Base-by-base conservation (phyloP, 2,329 filamentous ascomycete species). In the Aspergillus spinulosporus region DNA sequence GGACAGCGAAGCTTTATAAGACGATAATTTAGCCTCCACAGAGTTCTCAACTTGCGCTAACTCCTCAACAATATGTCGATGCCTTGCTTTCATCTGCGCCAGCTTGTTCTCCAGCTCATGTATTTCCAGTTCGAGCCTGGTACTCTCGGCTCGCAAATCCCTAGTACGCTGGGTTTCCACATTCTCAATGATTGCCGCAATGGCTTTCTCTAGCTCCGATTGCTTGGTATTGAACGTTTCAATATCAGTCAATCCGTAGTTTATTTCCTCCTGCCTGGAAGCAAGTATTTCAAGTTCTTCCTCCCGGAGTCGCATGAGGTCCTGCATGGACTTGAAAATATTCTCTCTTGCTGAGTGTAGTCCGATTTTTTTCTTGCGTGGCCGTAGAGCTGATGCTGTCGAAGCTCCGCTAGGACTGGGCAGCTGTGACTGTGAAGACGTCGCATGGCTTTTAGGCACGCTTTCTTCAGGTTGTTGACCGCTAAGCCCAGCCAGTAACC, bases 21-120 rank as follows among this genome's bases (percentile, higher is more conserved):
- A 83, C 3, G 82, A 83, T 34, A 86, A 64, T 61, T 81, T 82
- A 8, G 83, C 80, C 62, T 85, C 82, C 9, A 84, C 76, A 2
- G 79, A 77, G 61, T 85, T 87, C 62, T 84, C 79, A 9, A 80
- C 71, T 11, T 80, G 74, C 31, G 79, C 76, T 26, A 84, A 76
- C 62, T 84, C 78, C 31, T 75, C 71, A 34, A 80, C 56, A n/a
- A 87, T 69, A 58, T 78, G 75, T 14, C 78, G 74, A 63, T 86
- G 82, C 49, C 77, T 76, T 37, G 74, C 74, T 68, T 81, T 85
- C 72, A 87, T 76, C 49, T 82, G 78, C 52, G 75, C 75, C 5
- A 87, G 71, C 60, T 77, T 80, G 52, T 77, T 74, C 66, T 87
- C 84, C 54, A 86, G 69, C 54, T 82, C 78, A 50, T 76, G 74